Evolutionary conservation across 768 basidiomycete genomes (phyloP), one percentile per base, ranked within the genome.

Genomic region (Tylopilus vinaceipallidus): DNA sequence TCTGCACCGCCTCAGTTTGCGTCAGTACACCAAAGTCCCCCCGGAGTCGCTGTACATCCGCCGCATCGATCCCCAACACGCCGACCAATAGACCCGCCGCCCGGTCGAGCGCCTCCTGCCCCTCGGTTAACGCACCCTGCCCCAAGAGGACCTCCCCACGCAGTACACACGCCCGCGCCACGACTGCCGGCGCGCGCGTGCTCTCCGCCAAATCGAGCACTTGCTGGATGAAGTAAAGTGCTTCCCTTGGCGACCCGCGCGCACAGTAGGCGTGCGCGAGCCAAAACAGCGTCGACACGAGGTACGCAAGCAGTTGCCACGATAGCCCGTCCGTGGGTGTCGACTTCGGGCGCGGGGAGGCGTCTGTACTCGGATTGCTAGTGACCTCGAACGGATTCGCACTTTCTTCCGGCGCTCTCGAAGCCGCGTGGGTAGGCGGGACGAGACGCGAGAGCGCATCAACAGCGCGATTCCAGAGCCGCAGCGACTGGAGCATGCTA

Each of bases 221-320:
- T 61, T 92, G 86, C 34, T 85, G 75, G 0, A 86, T 76, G 62
- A 93, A 95, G 58, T 88, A 94, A 52, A 91, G 84, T 2, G 91
- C 84, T 59, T 95, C 92, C 19, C 87, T 80, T 3, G 84, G 80
- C 6, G 93, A 91, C 1, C 95, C 95, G 16, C 91, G 81, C 0
- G 71, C 64, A 17, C 83, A 73, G 57, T 93, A 91, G 1, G 79
- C 74, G 8, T 81, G 75, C 0, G 80, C 73, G 7, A 95, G 72
- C 3, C 81, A 73, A 50, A 95, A 79, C 3, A 89, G 69, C 0
- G 84, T 82, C 1, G 73, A 70, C 5, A 93, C 69, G 5, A 95
- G 75, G 11, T 82, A 84, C 58, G 89, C 82, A 3, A 85, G 80
- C 11, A 92, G 72, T 1, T 84, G 76, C 90, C 90, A 94, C 55